Base-by-base conservation (phyloP, 1,284 basidiomycete genomes). In the Tilletia walkeri region DNA sequence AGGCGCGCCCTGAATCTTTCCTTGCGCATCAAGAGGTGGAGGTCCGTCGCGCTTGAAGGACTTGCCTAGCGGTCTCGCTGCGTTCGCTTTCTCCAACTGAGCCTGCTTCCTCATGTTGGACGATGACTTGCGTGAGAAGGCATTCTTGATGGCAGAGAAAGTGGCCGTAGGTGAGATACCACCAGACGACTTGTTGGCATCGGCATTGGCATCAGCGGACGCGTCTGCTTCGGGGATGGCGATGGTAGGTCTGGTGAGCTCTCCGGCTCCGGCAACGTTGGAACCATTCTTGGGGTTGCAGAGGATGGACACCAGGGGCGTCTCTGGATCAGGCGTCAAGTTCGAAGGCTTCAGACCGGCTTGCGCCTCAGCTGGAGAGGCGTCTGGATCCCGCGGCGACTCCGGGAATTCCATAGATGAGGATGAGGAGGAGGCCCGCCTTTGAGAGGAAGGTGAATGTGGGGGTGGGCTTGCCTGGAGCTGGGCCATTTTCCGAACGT, bases 101-200 rank as follows among this genome's bases (percentile, higher is more conserved):
- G 75, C 78, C 36, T 74, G 70, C 38, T 72, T 73, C 61, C 76
- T 77, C 24, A 71, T 72, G 20, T 78, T 78, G 0, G 79, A 69
- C 4, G 75, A 72, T 3, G 77, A 73, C n/a, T 73, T 73, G 10
- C 76, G 67, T 34, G 59, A 10, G 18, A 80, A 80, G 56, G 77
- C 75, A 7, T 74, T 69, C 66, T 79, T 80, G 69, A 80, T 69
- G 1, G 76, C 75, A 3, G 73, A 63, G 59, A 63, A 38, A 2
- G 59, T 38, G 16, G 59, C 34, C 16, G 59, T 39, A 36, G 59
- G 59, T 6, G 59, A 63, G 59, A 63, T 38, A 20, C 34, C 38
- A 18, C 18, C 16, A 16, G 50, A 18, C 6, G 14, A 14, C 36
- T 9, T 18, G 59, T 6, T 14, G 4, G 30, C 59, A 36, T 24